Conservation (phyloP, 164 flowering plant genomes). For the Macadamia integrifolia region DNA sequence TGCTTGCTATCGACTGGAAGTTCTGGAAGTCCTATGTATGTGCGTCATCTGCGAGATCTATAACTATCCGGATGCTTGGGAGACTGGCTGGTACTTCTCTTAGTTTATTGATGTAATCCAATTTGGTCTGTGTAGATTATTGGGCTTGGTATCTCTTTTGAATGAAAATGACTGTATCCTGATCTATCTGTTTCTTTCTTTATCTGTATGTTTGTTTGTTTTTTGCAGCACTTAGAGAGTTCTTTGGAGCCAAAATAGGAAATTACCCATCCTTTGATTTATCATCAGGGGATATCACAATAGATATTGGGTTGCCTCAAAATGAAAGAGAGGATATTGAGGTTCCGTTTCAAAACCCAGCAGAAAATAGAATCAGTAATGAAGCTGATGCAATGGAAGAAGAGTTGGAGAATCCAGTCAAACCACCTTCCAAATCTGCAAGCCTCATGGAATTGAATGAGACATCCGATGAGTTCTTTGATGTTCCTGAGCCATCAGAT, state of each 20-base stretch:
- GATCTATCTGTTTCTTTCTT: not conserved
- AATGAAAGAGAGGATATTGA: slow-evolving; percentile 27
- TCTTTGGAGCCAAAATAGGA: slow-evolving; percentile 57
- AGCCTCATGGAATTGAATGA: slow-evolving; percentile 48
- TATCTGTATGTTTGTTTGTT: slow-evolving; percentile 10
- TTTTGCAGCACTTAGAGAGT: slow-evolving; percentile 70
- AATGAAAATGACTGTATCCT: not conserved
- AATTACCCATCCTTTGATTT: slow-evolving; percentile 29
- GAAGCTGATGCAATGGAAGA: slow-evolving; percentile 23
- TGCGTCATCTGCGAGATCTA: slow-evolving; percentile 49
- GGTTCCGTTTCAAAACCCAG: slow-evolving; percentile 20
- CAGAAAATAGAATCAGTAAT: slow-evolving; percentile 15
- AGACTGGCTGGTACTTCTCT: slow-evolving; percentile 63
- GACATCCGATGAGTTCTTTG: slow-evolving; percentile 60
- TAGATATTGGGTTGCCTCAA: slow-evolving; percentile 26
- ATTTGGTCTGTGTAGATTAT: not conserved
- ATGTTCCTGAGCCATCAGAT: slow-evolving; percentile 57
- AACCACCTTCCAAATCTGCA: slow-evolving; percentile 18
- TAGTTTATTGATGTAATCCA: not conserved
- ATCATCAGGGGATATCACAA: slow-evolving; percentile 36
- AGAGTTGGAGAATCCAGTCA: slow-evolving; percentile 9
- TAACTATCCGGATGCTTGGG: slow-evolving; percentile 76
- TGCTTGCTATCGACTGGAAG: slow-evolving; percentile 95
- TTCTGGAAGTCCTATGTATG: slow-evolving; percentile 66
- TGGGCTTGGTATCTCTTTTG: not conserved